Percentiles rank a stretch among this genome's conserved stretches.
phyloP scores from a whole-genome alignment of 192 early-diverging fungal genomes.

The Radiomyces spectabilis region DNA sequence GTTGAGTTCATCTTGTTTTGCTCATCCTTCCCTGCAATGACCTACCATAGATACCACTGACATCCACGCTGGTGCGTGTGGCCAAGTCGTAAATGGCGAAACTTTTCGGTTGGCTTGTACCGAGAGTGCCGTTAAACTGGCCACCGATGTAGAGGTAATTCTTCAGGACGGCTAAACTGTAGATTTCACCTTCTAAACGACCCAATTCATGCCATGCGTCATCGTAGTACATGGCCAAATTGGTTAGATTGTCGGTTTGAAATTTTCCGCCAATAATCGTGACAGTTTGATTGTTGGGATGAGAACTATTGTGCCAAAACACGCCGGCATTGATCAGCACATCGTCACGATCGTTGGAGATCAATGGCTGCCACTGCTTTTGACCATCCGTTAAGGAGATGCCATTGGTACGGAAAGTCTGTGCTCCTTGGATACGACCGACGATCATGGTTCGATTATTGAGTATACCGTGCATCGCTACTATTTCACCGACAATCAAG shows the following conservation, averaged over 20 bases:
- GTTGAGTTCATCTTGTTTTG: neutral
- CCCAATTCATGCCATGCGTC: slow-evolving; percentile 30
- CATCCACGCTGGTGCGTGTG: slow-evolving; percentile 3
- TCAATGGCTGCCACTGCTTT: neutral
- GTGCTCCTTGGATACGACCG: neutral
- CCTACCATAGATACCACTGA: slow-evolving; percentile 20
- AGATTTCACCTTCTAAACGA: slow-evolving; percentile 39
- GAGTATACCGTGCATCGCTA: neutral
- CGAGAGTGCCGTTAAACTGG: slow-evolving; percentile 26
- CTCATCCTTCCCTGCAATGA: neutral
- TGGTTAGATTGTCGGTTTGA: slow-evolving; percentile 23
- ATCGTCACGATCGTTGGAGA: neutral
- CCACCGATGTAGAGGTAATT: slow-evolving; percentile 53
- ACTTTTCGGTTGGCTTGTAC: slow-evolving; percentile 13
- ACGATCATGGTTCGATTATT: neutral
- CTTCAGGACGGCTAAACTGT: slow-evolving; percentile 35
- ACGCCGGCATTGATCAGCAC: slow-evolving; percentile 41
- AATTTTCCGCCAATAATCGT: slow-evolving; percentile 50
- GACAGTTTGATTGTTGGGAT: neutral
- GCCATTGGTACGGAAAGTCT: slow-evolving; percentile 1
- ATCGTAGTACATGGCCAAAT: slow-evolving; percentile 34
- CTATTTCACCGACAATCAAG: neutral
- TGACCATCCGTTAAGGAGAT: too few relatives aligned
- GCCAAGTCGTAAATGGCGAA: slow-evolving; percentile 45
- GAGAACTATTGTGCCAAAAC: slow-evolving; percentile 43